A percentile compares a stretch with the other conserved stretches of the same genome.
Conservation (phyloP, 345 rosid species). For the Ailanthus altissimus region DNA sequence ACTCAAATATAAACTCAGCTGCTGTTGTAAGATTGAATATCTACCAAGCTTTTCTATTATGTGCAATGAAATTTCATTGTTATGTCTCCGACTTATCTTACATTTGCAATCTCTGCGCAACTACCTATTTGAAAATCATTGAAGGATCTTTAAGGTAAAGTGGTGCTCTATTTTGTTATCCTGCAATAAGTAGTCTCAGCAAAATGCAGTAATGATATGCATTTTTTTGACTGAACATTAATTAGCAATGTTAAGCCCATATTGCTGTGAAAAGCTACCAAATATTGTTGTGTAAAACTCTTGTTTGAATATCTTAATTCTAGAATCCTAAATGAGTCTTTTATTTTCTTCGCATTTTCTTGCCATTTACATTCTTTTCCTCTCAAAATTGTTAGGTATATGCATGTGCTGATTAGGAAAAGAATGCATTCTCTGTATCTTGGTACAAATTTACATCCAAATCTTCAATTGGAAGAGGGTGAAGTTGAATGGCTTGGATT, state of each 20-base stretch:
- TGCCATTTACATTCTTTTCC: too few species aligned
- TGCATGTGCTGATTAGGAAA: slow-evolving; percentile 50
- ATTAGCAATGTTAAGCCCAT: too few species aligned
- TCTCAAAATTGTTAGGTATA: slow-evolving; percentile 44
- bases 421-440: slow-evolving; percentile 41
- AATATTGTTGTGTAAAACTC: slow-evolving; percentile 1
- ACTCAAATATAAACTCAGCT: slow-evolving; percentile 72
- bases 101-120: slow-evolving; percentile 48
- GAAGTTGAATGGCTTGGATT: slow-evolving; percentile 88
- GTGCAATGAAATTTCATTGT: slow-evolving; percentile 88
- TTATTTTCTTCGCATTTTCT: background rate
- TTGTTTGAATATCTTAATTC: background rate
- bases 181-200: too few species aligned
- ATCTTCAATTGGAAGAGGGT: slow-evolving; percentile 40
- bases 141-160: slow-evolving; percentile 58
- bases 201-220: too few species aligned
- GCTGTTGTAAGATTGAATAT: slow-evolving; percentile 68
- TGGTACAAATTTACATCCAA: slow-evolving; percentile 33
- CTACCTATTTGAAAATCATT: slow-evolving; percentile 40
- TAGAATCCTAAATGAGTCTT: background rate
- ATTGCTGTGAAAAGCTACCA: too few species aligned
- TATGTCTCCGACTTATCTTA: slow-evolving; percentile 52
- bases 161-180: too few species aligned
- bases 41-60: slow-evolving; percentile 73
- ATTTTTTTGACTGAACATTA: too few species aligned